Base-by-base conservation (phyloP, 768 basidiomycete species). In the Sarcodon aspratus region DNA sequence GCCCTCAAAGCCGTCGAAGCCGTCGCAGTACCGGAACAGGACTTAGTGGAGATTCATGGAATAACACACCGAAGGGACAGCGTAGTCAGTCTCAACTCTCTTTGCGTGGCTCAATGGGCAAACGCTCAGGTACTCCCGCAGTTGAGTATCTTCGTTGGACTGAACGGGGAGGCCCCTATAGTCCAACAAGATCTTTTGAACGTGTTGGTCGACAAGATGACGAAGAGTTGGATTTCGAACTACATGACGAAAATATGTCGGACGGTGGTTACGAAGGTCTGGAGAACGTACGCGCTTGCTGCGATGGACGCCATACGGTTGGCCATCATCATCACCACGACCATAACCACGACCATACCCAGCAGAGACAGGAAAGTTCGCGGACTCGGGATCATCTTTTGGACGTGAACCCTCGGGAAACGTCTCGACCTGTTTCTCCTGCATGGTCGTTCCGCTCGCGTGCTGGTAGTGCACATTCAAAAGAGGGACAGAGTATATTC, bases 281-380 rank as follows among this genome's bases (percentile, higher is more conserved):
- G 48, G 94, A 97, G 69, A 97, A 98, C 58, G 93, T 97, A 17
- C 77, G 95, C 18, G 92, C 86, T 1, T 92, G 89, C 61, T 92
- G 88, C 57, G 87, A 90, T 61, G 89, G 88, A 15, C 73, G 79
- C 46, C 90, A 93, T 63, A 91, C 88, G 1, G 87, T 93, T 13
- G 87, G 88, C 0, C 76, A 74, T 51, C 80, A 79, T 27, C 78
- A 80, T 35, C 77, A 79, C 44, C 69, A 75, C 48, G 68, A 74
- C 52, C 69, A 76, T 48, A 65, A 71, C 48, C 64, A 66, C 18
- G 47, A 53, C 54, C 63, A 54, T 49, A 53, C 54, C 33, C 55
- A 61, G 44, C 56, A 27, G 21, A 27, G 21, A 27, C 5, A 58
- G 31, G 58, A 65, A 21, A 67, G 61, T 38, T 56, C 65, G 13